Percentiles rank a stretch among this genome's conserved stretches.
Evolutionary conservation across 345 rosid genomes (phyloP).

Genomic region (Hevea brasiliensis): DNA sequence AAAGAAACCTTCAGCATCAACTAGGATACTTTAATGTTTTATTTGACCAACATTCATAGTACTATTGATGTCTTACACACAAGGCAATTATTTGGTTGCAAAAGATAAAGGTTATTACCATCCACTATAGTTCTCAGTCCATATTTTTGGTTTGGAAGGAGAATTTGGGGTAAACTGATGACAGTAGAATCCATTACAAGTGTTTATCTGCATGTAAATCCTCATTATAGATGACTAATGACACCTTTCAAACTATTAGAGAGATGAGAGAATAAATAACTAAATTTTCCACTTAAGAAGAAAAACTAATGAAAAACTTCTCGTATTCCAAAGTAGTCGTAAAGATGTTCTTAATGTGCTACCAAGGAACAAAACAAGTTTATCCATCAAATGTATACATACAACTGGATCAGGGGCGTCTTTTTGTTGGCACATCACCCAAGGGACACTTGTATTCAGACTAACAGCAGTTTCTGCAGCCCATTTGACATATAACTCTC

Average conservation of each 20-base stretch:
- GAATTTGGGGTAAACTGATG: conserved; percentile 55
- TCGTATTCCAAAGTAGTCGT: not conserved
- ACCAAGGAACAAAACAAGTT: not conserved
- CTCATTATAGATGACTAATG: conserved; percentile 4
- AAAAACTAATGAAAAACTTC: not conserved
- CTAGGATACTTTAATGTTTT: not conserved
- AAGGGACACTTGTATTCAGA: conserved; percentile 61
- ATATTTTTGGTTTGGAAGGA: conserved; percentile 58
- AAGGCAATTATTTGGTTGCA: not conserved
- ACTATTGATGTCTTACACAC: not conserved
- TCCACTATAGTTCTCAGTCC: conserved; percentile 71
- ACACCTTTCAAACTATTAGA: not conserved
- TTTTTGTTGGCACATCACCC: conserved; percentile 62
- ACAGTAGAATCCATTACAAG: conserved; percentile 72
- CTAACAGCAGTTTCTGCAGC: conserved; percentile 64
- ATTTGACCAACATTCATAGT: not conserved
- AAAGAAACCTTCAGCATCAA: conserved; percentile 44
- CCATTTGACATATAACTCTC: conserved; percentile 54
- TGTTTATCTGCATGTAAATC: conserved; percentile 49
- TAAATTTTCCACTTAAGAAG: not conserved
- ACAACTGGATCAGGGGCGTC: conserved; percentile 73
- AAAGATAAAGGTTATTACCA: conserved; percentile 37
- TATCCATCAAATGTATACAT: conserved; percentile 12
- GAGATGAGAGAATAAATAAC: not conserved
- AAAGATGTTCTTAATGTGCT: not conserved